These are phyloP conservation scores for Cladosporium sp. DNA, from an alignment of 2,329 filamentous ascomycete species.

Conservation along the genomic window DNA sequence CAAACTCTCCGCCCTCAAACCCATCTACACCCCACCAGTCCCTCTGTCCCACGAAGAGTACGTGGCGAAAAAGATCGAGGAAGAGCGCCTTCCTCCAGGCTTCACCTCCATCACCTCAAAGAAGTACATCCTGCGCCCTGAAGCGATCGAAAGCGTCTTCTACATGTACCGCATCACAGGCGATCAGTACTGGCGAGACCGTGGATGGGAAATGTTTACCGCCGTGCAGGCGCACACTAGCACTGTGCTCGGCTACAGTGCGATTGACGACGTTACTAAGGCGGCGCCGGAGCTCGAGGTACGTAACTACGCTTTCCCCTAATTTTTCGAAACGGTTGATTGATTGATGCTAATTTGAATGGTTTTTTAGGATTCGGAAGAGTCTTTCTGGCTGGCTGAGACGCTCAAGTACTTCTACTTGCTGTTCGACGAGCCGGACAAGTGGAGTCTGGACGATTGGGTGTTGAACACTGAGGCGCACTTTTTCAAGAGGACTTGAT, in stretches of 20 bases:
- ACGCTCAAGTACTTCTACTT: constrained; percentile 92
- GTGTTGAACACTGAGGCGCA: constrained; percentile 64
- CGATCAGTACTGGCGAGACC: constrained; percentile 71
- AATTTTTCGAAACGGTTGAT: not conserved
- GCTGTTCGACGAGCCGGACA: constrained; percentile 69
- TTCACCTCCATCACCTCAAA: constrained; percentile 42
- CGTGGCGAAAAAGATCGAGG: constrained; percentile 39
- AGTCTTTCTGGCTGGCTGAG: constrained; percentile 61
- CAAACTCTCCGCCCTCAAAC: constrained; percentile 21
- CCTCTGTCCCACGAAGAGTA: constrained; percentile 36
- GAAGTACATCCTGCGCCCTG: constrained; percentile 58
- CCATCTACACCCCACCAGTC: constrained; percentile 31
- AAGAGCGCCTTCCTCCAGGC: constrained; percentile 45
- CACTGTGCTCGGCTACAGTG: constrained; percentile 69
- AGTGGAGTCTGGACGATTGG: constrained; percentile 68
- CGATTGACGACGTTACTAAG: constrained; percentile 65
- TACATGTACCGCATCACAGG: constrained; percentile 90
- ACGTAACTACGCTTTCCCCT: not conserved
- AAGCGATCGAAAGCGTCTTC: constrained; percentile 86
- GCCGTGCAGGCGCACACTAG: constrained; percentile 67
- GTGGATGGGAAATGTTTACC: constrained; percentile 84
- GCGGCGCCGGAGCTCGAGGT: constrained; percentile 45
- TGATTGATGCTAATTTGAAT: not conserved
- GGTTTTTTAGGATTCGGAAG: constrained; percentile 10
- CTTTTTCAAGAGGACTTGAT: constrained; percentile 41